Base-by-base conservation (phyloP, 2,329 filamentous ascomycete species). In the Scopulariopsis brevicaulis region DNA sequence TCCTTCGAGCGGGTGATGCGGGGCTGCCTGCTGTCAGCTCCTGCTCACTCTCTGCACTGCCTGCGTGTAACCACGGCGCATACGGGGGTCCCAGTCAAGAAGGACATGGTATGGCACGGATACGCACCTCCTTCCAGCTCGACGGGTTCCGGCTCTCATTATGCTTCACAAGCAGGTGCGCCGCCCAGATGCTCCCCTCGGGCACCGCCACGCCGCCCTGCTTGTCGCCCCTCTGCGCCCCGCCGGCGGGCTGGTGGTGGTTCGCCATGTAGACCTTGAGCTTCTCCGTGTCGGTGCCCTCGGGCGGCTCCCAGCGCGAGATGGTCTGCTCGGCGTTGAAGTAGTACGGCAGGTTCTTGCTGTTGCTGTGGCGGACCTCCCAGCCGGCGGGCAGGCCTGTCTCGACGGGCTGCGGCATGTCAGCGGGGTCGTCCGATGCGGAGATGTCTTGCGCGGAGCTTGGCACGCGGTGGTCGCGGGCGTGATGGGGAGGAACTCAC, bases 301-400 rank as follows among this genome's bases (percentile, higher is more conserved):
- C 71, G 10, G 94, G 94, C 3, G 94, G 93, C 70, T 97, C 94
- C 94, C 94, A 99, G 74, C 90, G 84, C 62, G 94, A 97, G 70
- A 90, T 85, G 71, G 92, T 93, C 62, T 90, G 89, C 64, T 75
- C 76, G 53, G 87, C 78, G 74, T 96, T 95, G 86, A 96, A 97
- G 79, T 97, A 99, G 80, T 99, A 99, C 43, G 94, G 94, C 40
- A 97, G 87, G 75, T 96, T 96, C 79, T 96, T 97, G 73, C 90
- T 96, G 78, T 96, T 96, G 73, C 90, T 96, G 77, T 95, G 90
- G 71, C 94, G 90, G 69, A 99, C 90, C 77, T 97, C 94, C 92
- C 93, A 96, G 71, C 85, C 84, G 55, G 84, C 72, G 62, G 92
- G 92, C 62, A 96, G 84, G 70, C 93, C 93, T 65, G 87, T 85